Conservation (phyloP, 495 filamentous ascomycete species). For the Daldinia concentrica region DNA sequence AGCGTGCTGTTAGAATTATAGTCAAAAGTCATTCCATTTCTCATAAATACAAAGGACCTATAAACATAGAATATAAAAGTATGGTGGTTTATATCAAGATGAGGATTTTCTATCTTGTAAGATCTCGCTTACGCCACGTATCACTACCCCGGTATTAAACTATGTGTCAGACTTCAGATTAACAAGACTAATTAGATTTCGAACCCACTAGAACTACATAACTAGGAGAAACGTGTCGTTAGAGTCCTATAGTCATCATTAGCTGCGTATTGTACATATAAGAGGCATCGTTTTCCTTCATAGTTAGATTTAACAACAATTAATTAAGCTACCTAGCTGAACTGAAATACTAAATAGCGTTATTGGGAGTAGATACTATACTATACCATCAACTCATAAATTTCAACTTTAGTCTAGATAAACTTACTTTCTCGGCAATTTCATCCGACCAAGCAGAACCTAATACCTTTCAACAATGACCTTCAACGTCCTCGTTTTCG, state of each 20-base stretch:
- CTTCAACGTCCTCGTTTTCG: slow-evolving; percentile 6
- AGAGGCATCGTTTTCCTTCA: background rate
- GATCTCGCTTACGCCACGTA: background rate
- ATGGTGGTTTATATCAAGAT: background rate
- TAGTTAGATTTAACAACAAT: no score
- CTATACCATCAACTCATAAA: background rate
- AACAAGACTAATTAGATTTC: background rate
- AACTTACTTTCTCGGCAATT: background rate
- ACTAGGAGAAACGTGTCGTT: background rate
- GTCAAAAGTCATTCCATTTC: background rate
- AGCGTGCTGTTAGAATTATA: background rate
- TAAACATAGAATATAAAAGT: background rate
- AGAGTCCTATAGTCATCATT: background rate
- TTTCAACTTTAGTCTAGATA: background rate
- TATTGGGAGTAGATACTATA: background rate
- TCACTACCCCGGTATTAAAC: background rate
- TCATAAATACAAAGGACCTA: background rate
- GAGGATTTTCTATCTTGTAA: background rate
- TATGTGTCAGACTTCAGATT: background rate
- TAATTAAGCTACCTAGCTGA: background rate
- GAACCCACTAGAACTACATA: background rate
- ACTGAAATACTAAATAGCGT: background rate
- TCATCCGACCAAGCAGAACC: background rate
- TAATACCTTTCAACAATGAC: background rate
- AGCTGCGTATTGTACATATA: background rate